Base-by-base conservation (phyloP, 345 rosid genomes). In the Hypericum perforatum region DNA sequence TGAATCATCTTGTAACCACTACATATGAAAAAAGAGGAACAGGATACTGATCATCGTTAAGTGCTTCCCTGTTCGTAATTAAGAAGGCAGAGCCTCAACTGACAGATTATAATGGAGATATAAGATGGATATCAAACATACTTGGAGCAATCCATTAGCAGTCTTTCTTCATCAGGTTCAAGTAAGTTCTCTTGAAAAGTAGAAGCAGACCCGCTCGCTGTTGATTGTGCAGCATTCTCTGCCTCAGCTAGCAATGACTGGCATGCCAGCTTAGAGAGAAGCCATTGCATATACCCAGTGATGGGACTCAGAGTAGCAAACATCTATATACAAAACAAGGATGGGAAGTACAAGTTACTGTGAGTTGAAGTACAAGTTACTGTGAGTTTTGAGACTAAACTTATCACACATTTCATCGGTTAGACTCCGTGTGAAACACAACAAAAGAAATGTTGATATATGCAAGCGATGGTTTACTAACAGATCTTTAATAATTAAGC, bases 241-340 rank as follows among this genome's bases (percentile, higher is more conserved):
- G 32, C 70, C 68, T 71, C 80, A 56, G 88, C 70, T 48, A 91
- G 76, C 67, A 60, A 74, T 39, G 78, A 72, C 45, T 82, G 98
- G 56, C 97, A 80, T 56, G 84, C 82, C 79, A 92, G 62, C 74
- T 88, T 92, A 5, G 97, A 76, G 8, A 82, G 62, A 45, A 92
- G 75, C 97, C 98, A 88, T 54, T 73, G 86, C 84, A 85, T 81
- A 65, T 64, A 92, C 46, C 95, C 98, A 40, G 91, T 95, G 56
- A 92, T 83, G 56, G 97, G 96, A 64, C 97, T 92, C 49, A 88
- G 79, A 7, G 98, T 92, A 45, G 87, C 97, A 80, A 88, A 92
- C 58, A 64, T 82, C 98, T 92, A 39, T 36, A 41, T 10, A 63
- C 39, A 45, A 52, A 66, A 60, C 46, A 43, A 53, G 46, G 41